Base-by-base conservation (phyloP, 2,329 filamentous ascomycete genomes). In the Penicillium sp. region DNA sequence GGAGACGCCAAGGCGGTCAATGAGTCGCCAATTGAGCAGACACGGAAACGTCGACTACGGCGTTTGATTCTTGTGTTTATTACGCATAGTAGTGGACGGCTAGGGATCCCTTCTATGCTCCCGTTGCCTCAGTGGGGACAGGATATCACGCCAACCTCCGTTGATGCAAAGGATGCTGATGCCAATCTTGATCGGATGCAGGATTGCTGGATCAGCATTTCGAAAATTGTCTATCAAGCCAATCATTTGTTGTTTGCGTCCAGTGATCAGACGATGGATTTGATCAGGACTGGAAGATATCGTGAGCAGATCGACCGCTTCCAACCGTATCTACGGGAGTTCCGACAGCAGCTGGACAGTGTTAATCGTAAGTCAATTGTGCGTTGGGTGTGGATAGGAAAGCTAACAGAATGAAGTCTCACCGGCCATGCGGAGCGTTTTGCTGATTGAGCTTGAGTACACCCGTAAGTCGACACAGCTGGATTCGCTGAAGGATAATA, bases 361-460 rank as follows among this genome's bases (percentile, higher is more conserved):
- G 88, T 90, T 66, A 82, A 84, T 54, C 80, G 73, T 76, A 56
- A 66, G 73, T 69, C n/a, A 35, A 42, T 18, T 43, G 10, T 16
- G 18, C 9, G 31, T 40, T 42, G 10, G 9, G 22, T 29, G 9
- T 7, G 31, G 11, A 18, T 24, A 43, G 4, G 8, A 50, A 51
- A 53, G 45, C 66, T 74, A 63, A 74, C 54, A 38, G 6, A 40
- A 26, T 29, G 54, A 62, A 81, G 83, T 86, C 31, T 78, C 81
- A 1, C 76, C 79, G 16, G 77, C 83, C 55, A 84, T 87, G 76
- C 79, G 82, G 44, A 86, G 92, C 70, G 92, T 97, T 56, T 80
- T 99, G 31, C 88, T 86, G 8, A 97, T 97, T 62, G 94, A 99
- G 76, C 97, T 94, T 69, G 91, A 97, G 69, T 97, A 97, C 70